Conservation (phyloP, 768 basidiomycete genomes). For the Tricholomella constricta region DNA sequence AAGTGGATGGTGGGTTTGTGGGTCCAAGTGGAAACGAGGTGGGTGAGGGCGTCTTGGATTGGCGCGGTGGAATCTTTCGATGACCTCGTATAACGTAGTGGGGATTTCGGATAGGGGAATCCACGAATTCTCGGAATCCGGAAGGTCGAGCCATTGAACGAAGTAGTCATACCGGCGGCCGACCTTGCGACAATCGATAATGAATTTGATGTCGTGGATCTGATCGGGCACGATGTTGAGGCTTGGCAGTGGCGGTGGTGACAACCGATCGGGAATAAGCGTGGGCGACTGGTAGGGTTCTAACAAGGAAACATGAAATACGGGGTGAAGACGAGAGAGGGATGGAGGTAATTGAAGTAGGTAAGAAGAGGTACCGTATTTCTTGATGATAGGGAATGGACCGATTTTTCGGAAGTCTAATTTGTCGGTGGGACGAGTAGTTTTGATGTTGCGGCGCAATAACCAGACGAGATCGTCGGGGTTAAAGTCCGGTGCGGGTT, state of each 20-base stretch:
- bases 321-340: slow-evolving; percentile 2
- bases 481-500: background rate
- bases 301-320: slow-evolving; percentile 2
- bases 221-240: background rate
- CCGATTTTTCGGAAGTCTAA: slow-evolving; percentile 4
- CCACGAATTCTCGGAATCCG: slow-evolving; percentile 17
- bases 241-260: background rate
- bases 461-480: slow-evolving; percentile 4
- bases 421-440: slow-evolving; percentile 1
- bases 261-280: background rate
- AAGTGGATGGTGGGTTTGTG: background rate
- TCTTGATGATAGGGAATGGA: slow-evolving; percentile 1
- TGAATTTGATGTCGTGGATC: background rate
- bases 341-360: slow-evolving; percentile 3
- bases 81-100: slow-evolving; percentile 5
- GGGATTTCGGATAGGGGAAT: slow-evolving; percentile 7
- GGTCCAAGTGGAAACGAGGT: slow-evolving; percentile 3
- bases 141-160: slow-evolving; percentile 1
- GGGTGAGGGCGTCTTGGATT: slow-evolving; percentile 2
- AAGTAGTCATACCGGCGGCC: slow-evolving; percentile 5
- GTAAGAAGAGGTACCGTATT: background rate
- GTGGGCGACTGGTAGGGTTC: background rate
- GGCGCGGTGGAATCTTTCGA: background rate
- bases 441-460: slow-evolving; percentile 6
- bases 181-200: slow-evolving; percentile 9